A percentile compares a stretch with the other conserved stretches of the same genome.
These are phyloP conservation scores for Pleomassaria siparia DNA, from an alignment of 2,329 filamentous ascomycete genomes.

Conservation along the genomic window DNA sequence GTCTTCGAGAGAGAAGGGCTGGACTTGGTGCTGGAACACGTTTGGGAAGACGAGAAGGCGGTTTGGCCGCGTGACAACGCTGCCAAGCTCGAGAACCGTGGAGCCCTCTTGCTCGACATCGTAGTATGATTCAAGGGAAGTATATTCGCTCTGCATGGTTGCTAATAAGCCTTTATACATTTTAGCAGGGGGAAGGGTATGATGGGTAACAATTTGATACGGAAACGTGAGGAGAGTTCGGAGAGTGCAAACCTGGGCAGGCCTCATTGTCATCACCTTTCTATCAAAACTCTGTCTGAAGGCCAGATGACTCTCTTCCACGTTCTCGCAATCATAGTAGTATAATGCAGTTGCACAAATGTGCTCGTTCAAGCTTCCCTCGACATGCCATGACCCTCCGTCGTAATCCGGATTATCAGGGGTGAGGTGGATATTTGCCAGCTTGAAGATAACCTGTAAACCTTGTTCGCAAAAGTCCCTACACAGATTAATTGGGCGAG, in stretches of 20 bases:
- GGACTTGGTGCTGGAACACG: conserved; percentile 54
- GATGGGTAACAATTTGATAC: neutral
- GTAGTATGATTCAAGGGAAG: conserved; percentile 4
- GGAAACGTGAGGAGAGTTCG: neutral
- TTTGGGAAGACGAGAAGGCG: conserved; percentile 58
- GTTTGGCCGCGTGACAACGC: conserved; percentile 47
- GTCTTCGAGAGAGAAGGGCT: conserved; percentile 53
- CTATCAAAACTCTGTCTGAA: conserved; percentile 40
- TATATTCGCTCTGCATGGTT: conserved; percentile 8
- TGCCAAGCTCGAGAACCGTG: conserved; percentile 32
- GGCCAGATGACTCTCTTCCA: conserved; percentile 53
- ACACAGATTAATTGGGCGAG: conserved; percentile 25
- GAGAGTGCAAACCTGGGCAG: neutral
- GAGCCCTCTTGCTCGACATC: conserved; percentile 2
- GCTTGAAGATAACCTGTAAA: conserved; percentile 63
- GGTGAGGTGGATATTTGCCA: conserved; percentile 59
- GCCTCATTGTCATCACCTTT: conserved; percentile 3
- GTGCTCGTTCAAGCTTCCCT: conserved; percentile 57
- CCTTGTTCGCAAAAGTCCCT: conserved; percentile 44
- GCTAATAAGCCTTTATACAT: too few species aligned
- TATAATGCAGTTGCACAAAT: conserved; percentile 64
- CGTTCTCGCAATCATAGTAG: conserved; percentile 62
- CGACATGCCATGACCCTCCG: conserved; percentile 56
- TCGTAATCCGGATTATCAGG: conserved; percentile 57
- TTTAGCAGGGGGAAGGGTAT: too few species aligned